Conservation (phyloP, 495 filamentous ascomycete genomes). For the Penicillium pulvis region DNA sequence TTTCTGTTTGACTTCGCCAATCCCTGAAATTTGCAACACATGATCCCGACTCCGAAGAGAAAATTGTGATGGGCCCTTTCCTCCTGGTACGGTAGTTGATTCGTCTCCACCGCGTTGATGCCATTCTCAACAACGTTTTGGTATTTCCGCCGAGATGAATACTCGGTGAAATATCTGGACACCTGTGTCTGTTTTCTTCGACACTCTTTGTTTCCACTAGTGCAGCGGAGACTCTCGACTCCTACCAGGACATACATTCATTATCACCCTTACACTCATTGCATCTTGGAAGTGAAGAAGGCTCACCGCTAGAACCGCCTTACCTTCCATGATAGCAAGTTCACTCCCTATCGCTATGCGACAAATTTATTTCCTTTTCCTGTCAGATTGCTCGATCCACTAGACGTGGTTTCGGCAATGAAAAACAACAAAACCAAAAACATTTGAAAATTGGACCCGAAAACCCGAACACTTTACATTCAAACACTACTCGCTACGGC, state of each 20-base stretch:
- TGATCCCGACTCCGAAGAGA: constrained; percentile 23
- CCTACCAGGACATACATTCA: constrained; percentile 15
- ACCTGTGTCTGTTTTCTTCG: neutral
- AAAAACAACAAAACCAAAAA: constrained; percentile 29
- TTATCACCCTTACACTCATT: neutral
- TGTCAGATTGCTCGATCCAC: constrained; percentile 4
- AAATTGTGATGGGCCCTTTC: constrained; percentile 30
- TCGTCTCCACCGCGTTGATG: neutral
- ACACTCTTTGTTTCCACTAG: neutral
- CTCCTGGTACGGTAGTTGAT: constrained; percentile 14
- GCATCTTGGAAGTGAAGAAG: neutral
- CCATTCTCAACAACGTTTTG: neutral
- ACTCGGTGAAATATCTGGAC: neutral
- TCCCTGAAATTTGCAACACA: constrained; percentile 12
- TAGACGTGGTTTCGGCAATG: constrained; percentile 4
- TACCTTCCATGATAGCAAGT: constrained; percentile 11
- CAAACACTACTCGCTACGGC: constrained; percentile 9
- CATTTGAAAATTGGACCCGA: constrained; percentile 9
- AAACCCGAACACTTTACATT: constrained; percentile 9
- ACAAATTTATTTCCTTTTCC: constrained; percentile 24
- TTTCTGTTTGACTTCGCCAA: constrained; percentile 8
- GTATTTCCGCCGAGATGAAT: neutral
- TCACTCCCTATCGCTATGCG: constrained; percentile 21
- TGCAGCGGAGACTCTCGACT: constrained; percentile 11
- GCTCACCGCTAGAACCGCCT: neutral